Percentiles rank a stretch among this genome's conserved stretches.
These are phyloP conservation scores for Botrytis cinerea DNA, from an alignment of 2,329 filamentous ascomycete species.

Conservation along the genomic window DNA sequence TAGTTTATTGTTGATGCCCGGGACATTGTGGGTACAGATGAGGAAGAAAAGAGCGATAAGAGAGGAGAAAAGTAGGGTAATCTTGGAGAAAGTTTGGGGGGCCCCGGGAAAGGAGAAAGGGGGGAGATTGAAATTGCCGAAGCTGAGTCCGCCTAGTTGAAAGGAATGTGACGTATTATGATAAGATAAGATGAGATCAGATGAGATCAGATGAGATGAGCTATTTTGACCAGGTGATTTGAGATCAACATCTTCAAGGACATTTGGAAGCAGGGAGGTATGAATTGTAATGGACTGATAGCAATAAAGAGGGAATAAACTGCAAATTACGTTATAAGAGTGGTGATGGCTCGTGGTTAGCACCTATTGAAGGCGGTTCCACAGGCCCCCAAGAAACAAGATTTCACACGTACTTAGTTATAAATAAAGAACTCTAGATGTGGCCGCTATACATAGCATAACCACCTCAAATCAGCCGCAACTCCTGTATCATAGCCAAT, in stretches of 20 bases:
- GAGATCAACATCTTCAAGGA: too few relatives aligned
- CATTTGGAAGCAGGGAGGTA: too few relatives aligned
- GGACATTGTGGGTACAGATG: slow-evolving; percentile 31
- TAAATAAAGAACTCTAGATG: too few relatives aligned
- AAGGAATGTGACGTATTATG: not conserved
- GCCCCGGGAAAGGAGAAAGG: slow-evolving; percentile 22
- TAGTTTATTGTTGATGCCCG: slow-evolving; percentile 28
- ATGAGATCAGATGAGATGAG: not conserved
- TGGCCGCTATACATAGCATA: slow-evolving; percentile 10
- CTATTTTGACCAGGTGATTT: too few relatives aligned
- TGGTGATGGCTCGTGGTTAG: too few relatives aligned
- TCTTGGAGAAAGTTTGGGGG: slow-evolving; percentile 29
- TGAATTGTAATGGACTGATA: too few relatives aligned
- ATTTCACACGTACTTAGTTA: too few relatives aligned
- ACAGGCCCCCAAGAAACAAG: too few relatives aligned
- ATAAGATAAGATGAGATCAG: not conserved
- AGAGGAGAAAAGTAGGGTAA: slow-evolving; percentile 25
- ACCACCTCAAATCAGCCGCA: slow-evolving; percentile 15
- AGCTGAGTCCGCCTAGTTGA: not conserved
- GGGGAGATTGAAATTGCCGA: slow-evolving; percentile 13
- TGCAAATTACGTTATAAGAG: too few relatives aligned
- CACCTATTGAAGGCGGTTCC: too few relatives aligned
- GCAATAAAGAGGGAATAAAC: too few relatives aligned
- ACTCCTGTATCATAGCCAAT: slow-evolving; percentile 17
- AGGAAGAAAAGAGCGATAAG: slow-evolving; percentile 21